A percentile compares a stretch with the other conserved stretches of the same genome.
Conservation (phyloP, 305 asterid species). For the Ajuga reptans region DNA sequence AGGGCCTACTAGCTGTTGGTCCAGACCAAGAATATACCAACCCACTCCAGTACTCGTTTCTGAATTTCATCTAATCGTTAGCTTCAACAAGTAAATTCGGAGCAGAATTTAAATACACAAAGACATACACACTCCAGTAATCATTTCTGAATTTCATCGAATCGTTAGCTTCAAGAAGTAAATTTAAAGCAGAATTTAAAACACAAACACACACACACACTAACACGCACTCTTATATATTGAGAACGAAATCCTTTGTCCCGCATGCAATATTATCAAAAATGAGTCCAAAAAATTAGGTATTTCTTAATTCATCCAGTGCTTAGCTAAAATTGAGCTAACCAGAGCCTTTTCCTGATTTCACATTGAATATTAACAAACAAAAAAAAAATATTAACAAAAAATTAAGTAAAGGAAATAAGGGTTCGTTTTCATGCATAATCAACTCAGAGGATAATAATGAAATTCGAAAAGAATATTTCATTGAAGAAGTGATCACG, state of each 20-base stretch:
- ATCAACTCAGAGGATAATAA: neutral
- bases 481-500: neutral
- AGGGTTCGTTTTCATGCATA: neutral
- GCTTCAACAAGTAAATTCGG: neutral
- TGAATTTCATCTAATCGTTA: conserved; percentile 26
- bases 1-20: conserved; percentile 71
- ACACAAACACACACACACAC: neutral
- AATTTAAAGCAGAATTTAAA: neutral
- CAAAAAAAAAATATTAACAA: too few relatives aligned
- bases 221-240: neutral
- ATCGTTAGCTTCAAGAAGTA: conserved; percentile 12
- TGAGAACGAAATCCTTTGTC: neutral
- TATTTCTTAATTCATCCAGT: neutral
- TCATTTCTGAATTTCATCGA: conserved; percentile 30
- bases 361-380: neutral
- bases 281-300: neutral
- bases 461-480: neutral
- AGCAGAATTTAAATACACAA: neutral
- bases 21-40: conserved; percentile 77
- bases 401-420: neutral
- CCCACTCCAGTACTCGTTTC: conserved; percentile 48
- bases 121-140: conserved; percentile 19
- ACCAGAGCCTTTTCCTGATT: neutral
- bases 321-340: neutral
- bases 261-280: conserved; percentile 17